Conservation (phyloP, 75 land plant genomes). For the Cupressus sempervirens region DNA sequence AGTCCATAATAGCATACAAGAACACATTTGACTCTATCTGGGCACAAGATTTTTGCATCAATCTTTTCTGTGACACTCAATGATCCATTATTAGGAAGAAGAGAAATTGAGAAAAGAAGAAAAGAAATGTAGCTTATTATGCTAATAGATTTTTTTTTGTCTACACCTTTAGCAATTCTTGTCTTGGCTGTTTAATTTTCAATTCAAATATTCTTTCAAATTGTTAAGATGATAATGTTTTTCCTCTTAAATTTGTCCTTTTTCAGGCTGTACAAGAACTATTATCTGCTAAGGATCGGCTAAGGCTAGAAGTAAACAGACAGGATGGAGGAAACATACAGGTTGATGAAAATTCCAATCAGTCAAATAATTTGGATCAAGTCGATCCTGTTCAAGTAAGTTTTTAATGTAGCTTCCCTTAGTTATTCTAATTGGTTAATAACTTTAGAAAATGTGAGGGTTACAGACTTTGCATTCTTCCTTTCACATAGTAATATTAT, state of each 20-base stretch:
- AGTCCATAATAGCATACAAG: no score
- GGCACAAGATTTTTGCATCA: no score
- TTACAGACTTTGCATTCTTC: neutral
- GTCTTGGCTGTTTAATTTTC: neutral
- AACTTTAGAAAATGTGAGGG: neutral
- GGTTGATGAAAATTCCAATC: constrained; percentile 10
- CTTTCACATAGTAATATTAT: neutral
- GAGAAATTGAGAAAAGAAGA: no score
- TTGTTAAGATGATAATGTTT: neutral
- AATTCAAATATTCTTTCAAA: neutral
- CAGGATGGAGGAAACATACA: constrained; percentile 6
- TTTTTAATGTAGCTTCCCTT: neutral
- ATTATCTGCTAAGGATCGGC: constrained; percentile 41
- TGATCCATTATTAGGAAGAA: no score
- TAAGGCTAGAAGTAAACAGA: constrained; percentile 21
- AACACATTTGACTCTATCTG: no score
- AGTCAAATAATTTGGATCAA: constrained; percentile 10
- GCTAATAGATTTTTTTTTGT: neutral
- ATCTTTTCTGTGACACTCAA: no score
- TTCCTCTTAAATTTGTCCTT: neutral
- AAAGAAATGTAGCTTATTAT: neutral
- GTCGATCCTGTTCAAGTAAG: constrained; percentile 58
- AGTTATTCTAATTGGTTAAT: neutral
- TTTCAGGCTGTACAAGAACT: constrained; percentile 74
- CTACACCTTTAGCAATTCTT: neutral